Evolutionary conservation across 306 rosid genomes (phyloP), one percentile per base, ranked within the genome.

Genomic region (Dalbergia cultrata): DNA sequence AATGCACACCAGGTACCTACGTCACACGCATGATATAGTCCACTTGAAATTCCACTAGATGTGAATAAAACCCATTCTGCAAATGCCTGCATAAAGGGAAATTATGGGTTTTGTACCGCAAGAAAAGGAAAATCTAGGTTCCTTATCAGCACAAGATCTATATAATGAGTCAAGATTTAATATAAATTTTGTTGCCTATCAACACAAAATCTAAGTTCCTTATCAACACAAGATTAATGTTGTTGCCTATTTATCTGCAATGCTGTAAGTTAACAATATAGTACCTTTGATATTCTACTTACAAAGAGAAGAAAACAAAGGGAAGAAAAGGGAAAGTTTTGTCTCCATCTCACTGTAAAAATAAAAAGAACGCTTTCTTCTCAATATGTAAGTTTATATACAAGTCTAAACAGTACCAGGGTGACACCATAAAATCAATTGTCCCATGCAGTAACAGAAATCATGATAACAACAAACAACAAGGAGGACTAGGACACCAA

Each of bases 1-100:
- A 93, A 78, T 47, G 90, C 87, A 82, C 98, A 93, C 98, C 98
- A 91, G 33, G 98, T 83, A 39, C 98, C 98, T 13, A 93, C 98
- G 64, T 93, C 98, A 82, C 98, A 93, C 22, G 97, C 97, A 87
- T 93, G 98, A 72, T 93, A 93, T 71, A 93, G 70, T 81, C 88
- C 97, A 72, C 98, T 91, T 67, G 94, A 81, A 80, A 88, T 90
- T 74, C 98, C 98, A 75, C 98, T 93, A 56, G 91, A 54, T 63
- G 98, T 93, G 77, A 52, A 91, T 45, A 93, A 53, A 66, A 93
- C 86, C 97, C 98, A 93, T 81, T 93, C 98, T 33, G 97, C 89
- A 61, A 86, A 88, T 62, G 97, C 98, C 98, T 93, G 90, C 73
- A 91, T 43, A 67, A 47, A 70, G 62, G 58, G 53, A 87, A 80